These are phyloP conservation scores for Fraxinus pennsylvanica DNA, from an alignment of 257 asterid genomes.

Conservation along the genomic window DNA sequence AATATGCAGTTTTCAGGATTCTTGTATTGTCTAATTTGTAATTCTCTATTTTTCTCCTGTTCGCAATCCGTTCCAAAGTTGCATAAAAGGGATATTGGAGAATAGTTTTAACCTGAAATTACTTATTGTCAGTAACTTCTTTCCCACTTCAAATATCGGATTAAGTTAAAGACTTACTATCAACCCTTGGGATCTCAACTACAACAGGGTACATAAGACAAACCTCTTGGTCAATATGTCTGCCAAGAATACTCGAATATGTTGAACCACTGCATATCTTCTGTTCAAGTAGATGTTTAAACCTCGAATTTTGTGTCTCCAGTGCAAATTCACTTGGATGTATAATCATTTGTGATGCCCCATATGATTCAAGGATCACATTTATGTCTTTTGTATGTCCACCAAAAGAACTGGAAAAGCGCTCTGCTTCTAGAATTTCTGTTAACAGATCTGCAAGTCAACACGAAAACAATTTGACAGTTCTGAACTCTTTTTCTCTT, in stretches of 20 bases:
- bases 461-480: slow-evolving; percentile 2
- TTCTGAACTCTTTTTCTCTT: slow-evolving; percentile 6
- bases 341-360: slow-evolving; percentile 61
- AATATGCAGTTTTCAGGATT: slow-evolving; percentile 66
- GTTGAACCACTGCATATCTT: slow-evolving; percentile 33
- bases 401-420: slow-evolving; percentile 35
- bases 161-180: background rate
- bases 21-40: slow-evolving; percentile 53
- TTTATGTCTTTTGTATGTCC: slow-evolving; percentile 50
- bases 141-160: slow-evolving; percentile 8
- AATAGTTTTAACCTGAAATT: slow-evolving; percentile 60
- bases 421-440: slow-evolving; percentile 42
- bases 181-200: slow-evolving; percentile 4
- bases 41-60: slow-evolving; percentile 62
- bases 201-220: slow-evolving; percentile 17
- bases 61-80: slow-evolving; percentile 56
- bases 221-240: slow-evolving; percentile 62
- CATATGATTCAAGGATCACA: slow-evolving; percentile 59
- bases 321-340: slow-evolving; percentile 54
- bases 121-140: slow-evolving; percentile 19
- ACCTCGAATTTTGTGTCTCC: slow-evolving; percentile 50
- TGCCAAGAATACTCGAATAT: slow-evolving; percentile 34
- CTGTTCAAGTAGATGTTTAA: slow-evolving; percentile 50
- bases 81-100: slow-evolving; percentile 66
- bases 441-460: slow-evolving; percentile 52